Evolutionary conservation across 768 basidiomycete genomes (phyloP), one percentile per base, ranked within the genome.

Genomic region (Amanita rubescens): DNA sequence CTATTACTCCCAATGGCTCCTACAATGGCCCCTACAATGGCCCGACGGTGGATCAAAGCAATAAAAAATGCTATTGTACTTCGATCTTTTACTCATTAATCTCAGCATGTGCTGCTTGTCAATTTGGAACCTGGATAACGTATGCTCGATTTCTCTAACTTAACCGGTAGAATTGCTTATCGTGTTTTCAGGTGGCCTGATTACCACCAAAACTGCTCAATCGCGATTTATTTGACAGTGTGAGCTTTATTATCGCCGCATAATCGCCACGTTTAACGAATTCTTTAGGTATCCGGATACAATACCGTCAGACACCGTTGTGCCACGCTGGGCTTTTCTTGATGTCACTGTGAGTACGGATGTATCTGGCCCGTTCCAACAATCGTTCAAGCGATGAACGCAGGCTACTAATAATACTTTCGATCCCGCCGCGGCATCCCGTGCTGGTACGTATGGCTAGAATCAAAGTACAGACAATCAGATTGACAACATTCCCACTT

Each of bases 61-160:
- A 72, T 48, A n/a, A n/a, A n/a, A 41, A 55, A 2, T 85, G 84
- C 57, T 58, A 63, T 55, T 85, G 84, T 59, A 84, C 72, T 60
- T 71, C 79, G 1, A 76, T 84, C 19, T 75, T 75, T 24, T 86
- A 85, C 58, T 77, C 73, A 12, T 51, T 78, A 49, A 64, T 84
- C 27, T 78, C 75, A 47, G 83, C 83, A 1, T 85, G 84, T 58
- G 81, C 73, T 27, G 67, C 66, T 25, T 86, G 84, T 59, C 84
- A 85, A 62, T 65, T 65, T 27, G 70, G 72, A n/a, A 63, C 60
- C 0, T 76, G 65, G 55, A 59, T 51, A 58, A 15, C 12, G 52
- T 53, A 33, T 27, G 50, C 42, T 3, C 24, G 3, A 15, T 22
- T 41, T n/a, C n/a, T n/a, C n/a, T n/a, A n/a, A n/a, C n/a, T n/a